Evolutionary conservation across 129 eudicot species (phyloP).

Genomic region (Tanacetum coccineum): DNA sequence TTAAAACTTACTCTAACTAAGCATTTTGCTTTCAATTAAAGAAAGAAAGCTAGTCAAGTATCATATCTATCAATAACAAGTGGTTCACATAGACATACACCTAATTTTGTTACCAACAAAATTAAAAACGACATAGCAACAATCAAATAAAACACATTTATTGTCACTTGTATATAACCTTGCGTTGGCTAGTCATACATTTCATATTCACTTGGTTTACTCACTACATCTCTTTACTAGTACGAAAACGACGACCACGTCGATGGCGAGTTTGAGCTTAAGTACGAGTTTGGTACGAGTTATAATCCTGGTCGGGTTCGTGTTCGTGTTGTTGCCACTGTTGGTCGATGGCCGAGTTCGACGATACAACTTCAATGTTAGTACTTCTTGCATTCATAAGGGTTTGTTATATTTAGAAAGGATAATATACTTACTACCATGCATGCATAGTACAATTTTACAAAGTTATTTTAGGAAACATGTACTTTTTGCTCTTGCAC

Average conservation of each 20-base stretch:
- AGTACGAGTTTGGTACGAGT: conserved; percentile 33
- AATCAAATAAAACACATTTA: conserved; percentile 5
- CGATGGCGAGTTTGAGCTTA: conserved; percentile 29
- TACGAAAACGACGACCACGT: not conserved
- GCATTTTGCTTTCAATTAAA: conserved; percentile 29
- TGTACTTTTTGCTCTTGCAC: too few relatives aligned
- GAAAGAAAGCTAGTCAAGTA: conserved; percentile 22
- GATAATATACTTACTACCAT: not conserved
- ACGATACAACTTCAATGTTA: conserved; percentile 65
- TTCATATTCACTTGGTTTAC: conserved; percentile 16
- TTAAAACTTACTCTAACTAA: conserved; percentile 25
- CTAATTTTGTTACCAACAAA: conserved; percentile 37
- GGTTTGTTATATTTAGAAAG: not conserved
- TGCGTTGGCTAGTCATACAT: conserved; percentile 37
- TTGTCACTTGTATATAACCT: conserved; percentile 43
- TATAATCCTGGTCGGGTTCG: conserved; percentile 40
- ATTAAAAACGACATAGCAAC: conserved; percentile 54
- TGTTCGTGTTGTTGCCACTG: conserved; percentile 41
- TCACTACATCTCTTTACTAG: not conserved
- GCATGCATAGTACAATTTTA: conserved; percentile 12
- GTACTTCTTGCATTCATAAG: not conserved
- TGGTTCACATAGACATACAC: conserved; percentile 32
- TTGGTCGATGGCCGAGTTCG: conserved; percentile 55
- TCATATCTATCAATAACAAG: conserved; percentile 25
- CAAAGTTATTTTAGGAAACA: too few relatives aligned